phyloP scores from a whole-genome alignment of 805 yeast species.

The Schwanniomyces yamadae region DNA sequence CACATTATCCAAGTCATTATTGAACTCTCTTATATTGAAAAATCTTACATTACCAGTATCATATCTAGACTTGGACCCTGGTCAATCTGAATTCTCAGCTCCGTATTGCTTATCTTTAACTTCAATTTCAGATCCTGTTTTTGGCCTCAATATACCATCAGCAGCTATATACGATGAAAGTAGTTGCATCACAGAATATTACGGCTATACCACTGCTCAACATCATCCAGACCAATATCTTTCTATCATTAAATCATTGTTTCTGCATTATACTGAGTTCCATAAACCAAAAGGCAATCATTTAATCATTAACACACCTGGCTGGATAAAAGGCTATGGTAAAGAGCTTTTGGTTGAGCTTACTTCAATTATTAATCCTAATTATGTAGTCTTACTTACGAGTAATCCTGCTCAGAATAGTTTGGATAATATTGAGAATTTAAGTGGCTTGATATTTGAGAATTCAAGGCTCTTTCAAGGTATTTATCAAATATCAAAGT shows the following conservation, averaged over 20 bases:
- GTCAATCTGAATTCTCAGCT: constrained; percentile 74
- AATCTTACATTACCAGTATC: constrained; percentile 33
- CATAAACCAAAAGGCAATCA: constrained; percentile 26
- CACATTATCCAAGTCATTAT: constrained; percentile 55
- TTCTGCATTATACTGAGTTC: constrained; percentile 23
- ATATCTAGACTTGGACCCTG: constrained; percentile 81
- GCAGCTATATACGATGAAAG: constrained; percentile 12
- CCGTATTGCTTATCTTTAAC: constrained; percentile 71
- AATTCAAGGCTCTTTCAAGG: constrained; percentile 34
- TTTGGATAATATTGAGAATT: constrained; percentile 27
- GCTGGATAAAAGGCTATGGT: constrained; percentile 91
- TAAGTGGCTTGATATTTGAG: constrained; percentile 25
- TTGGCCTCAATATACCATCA: constrained; percentile 28
- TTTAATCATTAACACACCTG: constrained; percentile 76
- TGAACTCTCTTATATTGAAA: constrained; percentile 44
- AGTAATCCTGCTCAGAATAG: constrained; percentile 17
- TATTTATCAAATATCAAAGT: constrained; percentile 26
- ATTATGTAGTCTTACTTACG: constrained; percentile 53
- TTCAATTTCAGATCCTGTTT: constrained; percentile 22
- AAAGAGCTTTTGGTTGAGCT: constrained; percentile 57
- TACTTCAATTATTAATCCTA: constrained; percentile 47
- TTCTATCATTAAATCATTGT: constrained; percentile 39
- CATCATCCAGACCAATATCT: constrained; percentile 61
- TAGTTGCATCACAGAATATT: constrained; percentile 29
- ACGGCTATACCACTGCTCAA: constrained; percentile 71